Evolutionary conservation across 768 basidiomycete species (phyloP).

Genomic region (Clavulina sp.): DNA sequence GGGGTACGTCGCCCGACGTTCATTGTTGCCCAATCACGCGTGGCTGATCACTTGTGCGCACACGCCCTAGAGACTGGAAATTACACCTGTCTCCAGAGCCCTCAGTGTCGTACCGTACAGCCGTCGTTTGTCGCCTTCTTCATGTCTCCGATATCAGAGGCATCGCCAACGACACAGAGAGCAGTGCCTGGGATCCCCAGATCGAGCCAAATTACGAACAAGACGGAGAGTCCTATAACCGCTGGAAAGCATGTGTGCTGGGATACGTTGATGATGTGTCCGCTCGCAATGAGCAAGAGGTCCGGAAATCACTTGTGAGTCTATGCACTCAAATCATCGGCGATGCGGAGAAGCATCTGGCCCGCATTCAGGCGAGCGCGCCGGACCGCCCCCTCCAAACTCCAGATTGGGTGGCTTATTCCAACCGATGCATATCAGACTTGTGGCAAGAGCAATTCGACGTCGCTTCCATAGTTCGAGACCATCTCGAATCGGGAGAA

Average conservation of each 20-base stretch:
- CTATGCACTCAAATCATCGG: conserved; percentile 5
- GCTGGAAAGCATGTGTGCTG: conserved; percentile 10
- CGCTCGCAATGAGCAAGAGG: conserved; percentile 1
- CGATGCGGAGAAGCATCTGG: background rate
- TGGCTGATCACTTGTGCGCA: background rate
- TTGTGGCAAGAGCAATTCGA: background rate
- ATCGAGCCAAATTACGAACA: background rate
- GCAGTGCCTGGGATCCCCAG: background rate
- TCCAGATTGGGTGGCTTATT: background rate
- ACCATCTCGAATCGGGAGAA: background rate
- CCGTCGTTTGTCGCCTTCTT: conserved; percentile 49
- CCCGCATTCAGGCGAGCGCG: background rate
- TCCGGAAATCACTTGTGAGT: conserved; percentile 1
- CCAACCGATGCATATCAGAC: background rate
- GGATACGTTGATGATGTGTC: conserved; percentile 8
- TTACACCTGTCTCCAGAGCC: conserved; percentile 42
- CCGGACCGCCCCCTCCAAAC: no score
- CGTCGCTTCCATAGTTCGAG: background rate
- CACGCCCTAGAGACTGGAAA: conserved; percentile 51
- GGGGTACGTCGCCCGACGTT: conserved; percentile 36
- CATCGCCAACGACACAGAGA: conserved; percentile 15
- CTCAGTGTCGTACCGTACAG: conserved; percentile 62
- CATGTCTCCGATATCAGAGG: conserved; percentile 22
- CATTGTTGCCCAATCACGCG: conserved; percentile 2
- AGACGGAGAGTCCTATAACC: background rate